Percentiles rank a stretch among this genome's conserved stretches.
These are phyloP conservation scores for Setomelanomma holmii DNA, from an alignment of 2,329 filamentous ascomycete species.

Conservation along the genomic window DNA sequence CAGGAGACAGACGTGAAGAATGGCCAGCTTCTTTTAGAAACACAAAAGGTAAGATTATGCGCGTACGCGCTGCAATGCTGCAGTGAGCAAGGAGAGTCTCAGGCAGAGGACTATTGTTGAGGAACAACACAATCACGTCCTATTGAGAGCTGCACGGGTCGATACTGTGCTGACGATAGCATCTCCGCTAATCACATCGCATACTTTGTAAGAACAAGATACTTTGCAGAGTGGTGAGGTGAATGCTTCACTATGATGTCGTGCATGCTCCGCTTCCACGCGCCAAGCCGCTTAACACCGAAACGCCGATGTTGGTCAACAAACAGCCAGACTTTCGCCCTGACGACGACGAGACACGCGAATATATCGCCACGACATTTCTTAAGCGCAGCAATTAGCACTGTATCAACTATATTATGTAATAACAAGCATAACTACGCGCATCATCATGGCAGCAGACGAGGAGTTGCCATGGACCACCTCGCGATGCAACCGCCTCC, in stretches of 20 bases:
- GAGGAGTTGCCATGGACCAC: slow-evolving; percentile 51
- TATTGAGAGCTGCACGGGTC: too few relatives aligned
- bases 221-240: too few relatives aligned
- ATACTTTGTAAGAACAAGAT: too few relatives aligned
- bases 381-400: slow-evolving; percentile 13
- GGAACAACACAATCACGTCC: too few relatives aligned
- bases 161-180: too few relatives aligned
- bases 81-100: background rate
- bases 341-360: slow-evolving; percentile 2
- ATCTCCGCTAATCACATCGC: too few relatives aligned
- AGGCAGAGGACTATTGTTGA: background rate
- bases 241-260: too few relatives aligned
- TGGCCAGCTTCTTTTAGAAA: background rate
- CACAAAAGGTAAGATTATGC: background rate
- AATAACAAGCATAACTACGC: slow-evolving; percentile 26
- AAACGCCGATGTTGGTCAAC: slow-evolving; percentile 27
- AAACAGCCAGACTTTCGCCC: slow-evolving; percentile 14
- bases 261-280: background rate
- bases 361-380: slow-evolving; percentile 1
- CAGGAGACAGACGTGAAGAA: too few relatives aligned
- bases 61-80: slow-evolving; percentile 1
- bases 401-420: slow-evolving; percentile 19
- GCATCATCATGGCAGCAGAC: slow-evolving; percentile 35
- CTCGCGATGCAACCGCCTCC: slow-evolving; percentile 52
- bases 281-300: slow-evolving; percentile 20